Conservation (phyloP, 208 protist species). For the Herpetomonas samuelpessoai region DNA sequence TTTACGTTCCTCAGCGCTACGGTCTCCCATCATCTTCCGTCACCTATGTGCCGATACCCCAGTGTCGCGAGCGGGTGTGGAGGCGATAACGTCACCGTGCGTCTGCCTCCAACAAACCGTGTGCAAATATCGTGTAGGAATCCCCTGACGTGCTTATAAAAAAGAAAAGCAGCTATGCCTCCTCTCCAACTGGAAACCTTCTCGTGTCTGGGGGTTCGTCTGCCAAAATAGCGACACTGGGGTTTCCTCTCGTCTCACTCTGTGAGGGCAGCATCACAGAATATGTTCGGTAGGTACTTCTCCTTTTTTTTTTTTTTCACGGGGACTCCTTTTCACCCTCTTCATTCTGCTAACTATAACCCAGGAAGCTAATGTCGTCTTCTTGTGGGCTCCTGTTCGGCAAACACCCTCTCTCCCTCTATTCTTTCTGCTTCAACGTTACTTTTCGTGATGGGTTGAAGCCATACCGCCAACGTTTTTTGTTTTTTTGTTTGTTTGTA, state of each 20-base stretch:
- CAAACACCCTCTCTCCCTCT: neutral
- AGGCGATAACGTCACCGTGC: too few relatives aligned
- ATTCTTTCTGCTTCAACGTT: slow-evolving; percentile 2
- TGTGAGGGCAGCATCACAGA: neutral
- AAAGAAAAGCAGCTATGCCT: too few relatives aligned
- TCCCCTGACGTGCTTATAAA: too few relatives aligned
- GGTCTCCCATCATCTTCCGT: neutral
- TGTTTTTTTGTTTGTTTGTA: too few relatives aligned
- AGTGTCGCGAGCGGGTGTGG: too few relatives aligned
- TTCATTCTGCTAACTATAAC: neutral
- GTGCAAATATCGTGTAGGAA: too few relatives aligned
- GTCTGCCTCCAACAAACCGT: too few relatives aligned
- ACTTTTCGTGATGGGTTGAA: neutral
- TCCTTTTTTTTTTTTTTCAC: neutral
- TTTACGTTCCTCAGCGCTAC: neutral
- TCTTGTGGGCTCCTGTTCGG: neutral
- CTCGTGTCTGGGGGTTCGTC: too few relatives aligned
- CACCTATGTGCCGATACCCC: too few relatives aligned
- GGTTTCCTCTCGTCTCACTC: neutral
- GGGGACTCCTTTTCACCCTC: neutral
- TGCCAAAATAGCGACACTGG: too few relatives aligned
- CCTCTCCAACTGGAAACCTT: too few relatives aligned
- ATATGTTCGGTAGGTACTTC: neutral
- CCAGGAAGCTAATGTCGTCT: neutral
- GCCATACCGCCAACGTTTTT: neutral